Evolutionary conservation across 306 rosid genomes (phyloP).

Genomic region (Arachis stenosperma): DNA sequence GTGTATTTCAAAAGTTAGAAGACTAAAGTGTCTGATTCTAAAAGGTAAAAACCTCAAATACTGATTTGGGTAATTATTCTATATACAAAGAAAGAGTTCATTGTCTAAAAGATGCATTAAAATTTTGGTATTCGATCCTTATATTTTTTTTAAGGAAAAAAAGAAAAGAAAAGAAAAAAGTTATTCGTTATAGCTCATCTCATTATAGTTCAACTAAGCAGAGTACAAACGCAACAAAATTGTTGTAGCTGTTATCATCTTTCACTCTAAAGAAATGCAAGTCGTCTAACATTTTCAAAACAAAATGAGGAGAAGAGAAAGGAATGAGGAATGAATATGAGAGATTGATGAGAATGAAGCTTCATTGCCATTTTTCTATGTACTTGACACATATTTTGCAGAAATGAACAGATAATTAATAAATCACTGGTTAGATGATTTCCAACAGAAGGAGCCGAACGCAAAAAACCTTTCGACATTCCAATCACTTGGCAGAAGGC

Average conservation of each 20-base stretch:
- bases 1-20: no score
- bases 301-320: neutral
- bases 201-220: constrained; percentile 29
- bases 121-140: neutral
- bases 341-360: constrained; percentile 6
- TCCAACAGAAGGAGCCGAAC: constrained; percentile 24
- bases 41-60: no score
- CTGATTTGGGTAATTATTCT: no score
- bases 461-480: constrained; percentile 21
- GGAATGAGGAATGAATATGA: constrained; percentile 28
- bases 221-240: constrained; percentile 31
- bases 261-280: constrained; percentile 28
- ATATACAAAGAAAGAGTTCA: neutral
- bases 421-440: constrained; percentile 29
- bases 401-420: constrained; percentile 14
- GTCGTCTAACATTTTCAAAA: neutral
- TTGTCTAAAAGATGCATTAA: neutral
- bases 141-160: no score
- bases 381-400: constrained; percentile 18
- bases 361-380: constrained; percentile 15
- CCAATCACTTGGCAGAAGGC: constrained; percentile 55
- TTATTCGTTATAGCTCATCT: constrained; percentile 33
- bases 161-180: neutral
- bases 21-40: no score
- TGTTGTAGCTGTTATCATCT: constrained; percentile 26